Base-by-base conservation (phyloP, 345 rosid species). In the Carallia brachiata region DNA sequence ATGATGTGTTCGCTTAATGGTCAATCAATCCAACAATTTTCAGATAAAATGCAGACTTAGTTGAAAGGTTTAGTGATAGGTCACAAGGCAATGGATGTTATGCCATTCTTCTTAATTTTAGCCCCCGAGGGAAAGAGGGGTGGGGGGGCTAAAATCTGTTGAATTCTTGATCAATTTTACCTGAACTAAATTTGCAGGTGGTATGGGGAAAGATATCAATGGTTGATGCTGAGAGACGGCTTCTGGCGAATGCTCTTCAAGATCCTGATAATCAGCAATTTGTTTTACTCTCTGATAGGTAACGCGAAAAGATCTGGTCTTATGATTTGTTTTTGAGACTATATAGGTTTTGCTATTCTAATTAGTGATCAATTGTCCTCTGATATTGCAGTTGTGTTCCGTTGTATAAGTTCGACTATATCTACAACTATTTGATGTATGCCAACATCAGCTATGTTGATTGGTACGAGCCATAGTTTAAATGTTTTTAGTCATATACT, bases 251-350 rank as follows among this genome's bases (percentile, higher is more conserved):
- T 57, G 99, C 99, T 78, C 89, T 96, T 48, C 72, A 82, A 75
- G 97, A 96, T 86, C 89, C 88, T 70, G 93, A 92, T 40, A 96
- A 96, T 75, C 96, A 88, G 74, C 99, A 90, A 77, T 96, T 96
- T 84, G 93, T 96, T 70, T 85, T 96, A 71, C 98, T 96, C 68
- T 96, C 98, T 69, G 99, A 96, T 34, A 96, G 99, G 99, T 96
- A 55, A 67, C 27, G 28, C 16, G 30, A 63, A 15, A 23, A 54
- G 19, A 12, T 30, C 9, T 53, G 13, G 32, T 70, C 28, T 61
- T 12, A 52, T 32, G 6, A 10, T 19, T 56, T 7, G 5, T 56
- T 27, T 27, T 19, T 30, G 3, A 16, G 54, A 16, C 54, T 15
- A 23, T 54, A 47, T 37, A 4, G 6, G 4, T 61, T 55, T 70